Base-by-base conservation (phyloP, 805 yeast genomes). In the Kluyveromyces siamensis region DNA sequence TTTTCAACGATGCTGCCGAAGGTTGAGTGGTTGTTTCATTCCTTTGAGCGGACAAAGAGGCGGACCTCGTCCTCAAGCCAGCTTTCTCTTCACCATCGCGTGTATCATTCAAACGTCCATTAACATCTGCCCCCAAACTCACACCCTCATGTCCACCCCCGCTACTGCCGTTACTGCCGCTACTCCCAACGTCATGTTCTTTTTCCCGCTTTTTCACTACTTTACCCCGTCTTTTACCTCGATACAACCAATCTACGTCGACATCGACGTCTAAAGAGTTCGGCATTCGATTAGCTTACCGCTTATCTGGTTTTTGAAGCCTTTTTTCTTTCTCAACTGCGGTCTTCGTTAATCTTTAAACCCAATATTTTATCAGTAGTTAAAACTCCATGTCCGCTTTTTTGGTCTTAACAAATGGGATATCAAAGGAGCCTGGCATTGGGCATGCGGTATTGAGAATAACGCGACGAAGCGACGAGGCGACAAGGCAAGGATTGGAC, bases 181-280 rank as follows among this genome's bases (percentile, higher is more conserved):
- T 8, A 17, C 27, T n/a, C 43, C 33, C 44, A n/a, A 3, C 14
- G 2, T 30, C 35, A 43, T 47, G 36, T 38, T 18, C 35, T 18
- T 36, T 37, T 44, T 44, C 42, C 21, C 35, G 27, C 25, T 39
- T 35, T 40, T 16, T 13, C 39, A 39, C 43, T 33, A 37, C 16
- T 43, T 47, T 50, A 16, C 37, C 44, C 46, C 41, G 38, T 41
- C 42, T 45, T 45, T 82, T 82, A n/a, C 90, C 90, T 57, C 88
- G 72, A 60, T 85, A 85, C 27, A 86, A 70, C 95, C 95, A 86
- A 59, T 85, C 95, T 11, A 86, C 89, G 55, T 85, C 91, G 41
- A 86, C 83, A 57, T 83, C 67, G 14, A 61, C 55, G 30, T 57
- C 65, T 41, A 50, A 41, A 14, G 49, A 50, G 39, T 50, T 45